Evolutionary conservation across 257 asterid species (phyloP).

Genomic region (Haberlea rhodopensis): DNA sequence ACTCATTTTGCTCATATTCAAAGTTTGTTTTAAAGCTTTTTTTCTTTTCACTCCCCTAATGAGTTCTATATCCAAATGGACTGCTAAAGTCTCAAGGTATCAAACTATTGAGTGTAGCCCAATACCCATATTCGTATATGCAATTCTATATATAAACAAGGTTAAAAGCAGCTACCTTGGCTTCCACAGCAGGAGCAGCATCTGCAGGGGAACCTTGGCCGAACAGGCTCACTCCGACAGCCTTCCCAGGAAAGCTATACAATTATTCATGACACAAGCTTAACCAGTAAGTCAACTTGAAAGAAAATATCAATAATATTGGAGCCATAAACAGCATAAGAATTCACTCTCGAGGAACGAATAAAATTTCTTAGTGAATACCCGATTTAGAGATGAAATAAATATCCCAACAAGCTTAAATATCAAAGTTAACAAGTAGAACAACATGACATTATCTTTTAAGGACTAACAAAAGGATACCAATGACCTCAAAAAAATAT

Average conservation of each 20-base stretch:
- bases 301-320: neutral
- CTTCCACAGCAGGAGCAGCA: conserved; percentile 52
- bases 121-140: neutral
- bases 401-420: neutral
- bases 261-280: conserved; percentile 7
- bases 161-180: conserved; percentile 37
- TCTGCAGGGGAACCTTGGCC: conserved; percentile 50
- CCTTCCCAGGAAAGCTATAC: conserved; percentile 81
- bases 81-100: neutral
- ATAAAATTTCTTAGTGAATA: no score
- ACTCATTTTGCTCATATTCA: no score
- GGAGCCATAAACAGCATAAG: neutral
- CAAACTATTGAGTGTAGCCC: neutral
- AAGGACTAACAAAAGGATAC: neutral
- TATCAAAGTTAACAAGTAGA: neutral
- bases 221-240: conserved; percentile 72
- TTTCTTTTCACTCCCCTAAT: no score
- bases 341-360: neutral
- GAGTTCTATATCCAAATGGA: no score
- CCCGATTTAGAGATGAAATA: neutral
- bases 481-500: no score
- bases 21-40: neutral
- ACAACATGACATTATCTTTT: no score
- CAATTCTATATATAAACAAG: neutral
- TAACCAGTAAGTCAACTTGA: neutral